Evolutionary conservation across 305 asterid species (phyloP).

Genomic region (Solanum hybrid): DNA sequence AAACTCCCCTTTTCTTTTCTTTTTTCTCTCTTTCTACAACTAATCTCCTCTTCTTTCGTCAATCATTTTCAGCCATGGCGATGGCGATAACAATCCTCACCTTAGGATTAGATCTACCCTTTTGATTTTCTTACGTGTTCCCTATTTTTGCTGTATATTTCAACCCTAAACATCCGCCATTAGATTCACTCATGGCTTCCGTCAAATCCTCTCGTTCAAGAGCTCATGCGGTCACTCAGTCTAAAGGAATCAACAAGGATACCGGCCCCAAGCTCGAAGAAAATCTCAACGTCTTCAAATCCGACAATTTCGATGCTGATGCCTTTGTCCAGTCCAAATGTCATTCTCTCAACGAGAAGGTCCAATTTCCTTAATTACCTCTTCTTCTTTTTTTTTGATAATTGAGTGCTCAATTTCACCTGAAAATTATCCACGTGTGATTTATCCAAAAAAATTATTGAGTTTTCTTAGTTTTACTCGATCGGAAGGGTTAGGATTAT

Average conservation of each 20-base stretch:
- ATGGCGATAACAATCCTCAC: background rate
- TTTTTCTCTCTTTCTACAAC: background rate
- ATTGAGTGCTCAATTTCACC: background rate
- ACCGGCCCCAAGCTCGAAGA: constrained; percentile 73
- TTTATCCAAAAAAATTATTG: background rate
- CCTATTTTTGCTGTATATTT: background rate
- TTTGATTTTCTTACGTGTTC: background rate
- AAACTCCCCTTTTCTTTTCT: too few relatives aligned
- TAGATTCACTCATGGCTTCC: constrained; percentile 50
- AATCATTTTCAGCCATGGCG: constrained; percentile 1
- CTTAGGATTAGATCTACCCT: constrained; percentile 2
- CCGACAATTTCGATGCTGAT: constrained; percentile 91
- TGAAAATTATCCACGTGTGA: background rate
- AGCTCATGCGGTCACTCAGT: constrained; percentile 26
- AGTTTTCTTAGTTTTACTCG: background rate
- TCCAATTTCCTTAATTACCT: constrained; percentile 7
- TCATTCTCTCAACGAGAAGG: constrained; percentile 82
- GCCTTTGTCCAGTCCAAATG: constrained; percentile 81
- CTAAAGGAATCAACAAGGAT: constrained; percentile 31
- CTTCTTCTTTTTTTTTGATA: background rate
- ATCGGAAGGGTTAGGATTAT: background rate
- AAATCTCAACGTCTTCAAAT: constrained; percentile 81
- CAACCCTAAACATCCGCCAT: background rate
- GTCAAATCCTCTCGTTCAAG: constrained; percentile 79
- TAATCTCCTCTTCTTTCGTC: background rate